Base-by-base conservation (phyloP, 768 basidiomycete species). In the Chalciporus chontae region DNA sequence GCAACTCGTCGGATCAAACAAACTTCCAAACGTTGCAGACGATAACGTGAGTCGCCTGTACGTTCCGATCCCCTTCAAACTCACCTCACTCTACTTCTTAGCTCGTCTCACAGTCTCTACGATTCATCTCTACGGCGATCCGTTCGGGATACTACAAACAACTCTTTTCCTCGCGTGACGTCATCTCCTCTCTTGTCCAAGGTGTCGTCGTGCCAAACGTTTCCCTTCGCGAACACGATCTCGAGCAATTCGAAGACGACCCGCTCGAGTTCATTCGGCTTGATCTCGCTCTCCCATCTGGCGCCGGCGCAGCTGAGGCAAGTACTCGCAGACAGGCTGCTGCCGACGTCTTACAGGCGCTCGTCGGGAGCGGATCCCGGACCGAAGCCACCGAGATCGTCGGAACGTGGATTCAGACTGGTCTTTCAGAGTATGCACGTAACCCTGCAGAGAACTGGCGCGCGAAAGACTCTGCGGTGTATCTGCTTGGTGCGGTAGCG, bases 211-310 rank as follows among this genome's bases (percentile, higher is more conserved):
- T 98, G 23, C 94, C 95, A n/a, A 97, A 96, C 60, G 90, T 96
- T 51, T 74, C 80, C 13, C 75, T 98, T 13, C 80, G 94, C 53
- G 85, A 88, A 34, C 88, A 92, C 57, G 94, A 97, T 48, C 78
- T 90, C 43, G 96, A 99, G 60, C 85, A 93, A 66, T 98, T 99
- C 61, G 94, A 96, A 69, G 96, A 98, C 53, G 94, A 96, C 57
- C 94, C 96, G 0, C 79, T 95, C 34, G 95, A 98, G 64, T 98
- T 87, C 65, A 90, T 97, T 58, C 85, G 92, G 18, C 77, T 90
- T 37, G 93, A 95, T 60, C 74, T 95, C 23, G 77, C 93, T 13
- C 72, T 79, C 59, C 77, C 75, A 48, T 84, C 87, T 49, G 66
- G 69, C 6, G 45, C 70, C 61, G 55, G 80, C 52, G 51, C 80